Conservation (phyloP, 1,284 basidiomycete species). For the Rhodofomes roseus region DNA sequence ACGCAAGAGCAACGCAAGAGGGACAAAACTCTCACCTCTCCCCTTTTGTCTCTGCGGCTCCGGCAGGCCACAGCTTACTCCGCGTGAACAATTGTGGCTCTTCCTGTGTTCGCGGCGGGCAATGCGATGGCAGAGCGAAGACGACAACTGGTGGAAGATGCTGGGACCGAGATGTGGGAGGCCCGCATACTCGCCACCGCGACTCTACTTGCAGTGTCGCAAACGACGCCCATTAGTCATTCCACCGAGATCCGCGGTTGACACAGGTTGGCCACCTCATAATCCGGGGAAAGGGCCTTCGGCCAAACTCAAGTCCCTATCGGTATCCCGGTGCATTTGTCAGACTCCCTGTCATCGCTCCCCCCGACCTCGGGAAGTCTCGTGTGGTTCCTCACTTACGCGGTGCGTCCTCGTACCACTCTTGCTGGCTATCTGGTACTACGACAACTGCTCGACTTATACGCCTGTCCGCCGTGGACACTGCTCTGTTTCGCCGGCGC, state of each 20-base stretch:
- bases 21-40: constrained; percentile 1
- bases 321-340: neutral
- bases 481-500: too few relatives aligned
- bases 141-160: neutral
- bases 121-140: neutral
- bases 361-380: neutral
- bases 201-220: neutral
- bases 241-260: neutral
- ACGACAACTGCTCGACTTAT: too few relatives aligned
- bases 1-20: neutral
- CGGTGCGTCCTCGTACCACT: neutral
- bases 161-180: neutral
- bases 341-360: neutral
- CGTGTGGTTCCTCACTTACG: neutral
- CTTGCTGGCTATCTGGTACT: too few relatives aligned
- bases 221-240: constrained; percentile 3
- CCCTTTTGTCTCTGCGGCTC: neutral
- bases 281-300: neutral
- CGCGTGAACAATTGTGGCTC: neutral
- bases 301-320: neutral
- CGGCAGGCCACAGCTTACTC: neutral
- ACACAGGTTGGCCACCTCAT: neutral
- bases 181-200: neutral
- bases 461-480: too few relatives aligned
- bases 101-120: neutral